phyloP scores from a whole-genome alignment of 2,329 filamentous ascomycete species.

The Pochonia chlamydosporia region DNA sequence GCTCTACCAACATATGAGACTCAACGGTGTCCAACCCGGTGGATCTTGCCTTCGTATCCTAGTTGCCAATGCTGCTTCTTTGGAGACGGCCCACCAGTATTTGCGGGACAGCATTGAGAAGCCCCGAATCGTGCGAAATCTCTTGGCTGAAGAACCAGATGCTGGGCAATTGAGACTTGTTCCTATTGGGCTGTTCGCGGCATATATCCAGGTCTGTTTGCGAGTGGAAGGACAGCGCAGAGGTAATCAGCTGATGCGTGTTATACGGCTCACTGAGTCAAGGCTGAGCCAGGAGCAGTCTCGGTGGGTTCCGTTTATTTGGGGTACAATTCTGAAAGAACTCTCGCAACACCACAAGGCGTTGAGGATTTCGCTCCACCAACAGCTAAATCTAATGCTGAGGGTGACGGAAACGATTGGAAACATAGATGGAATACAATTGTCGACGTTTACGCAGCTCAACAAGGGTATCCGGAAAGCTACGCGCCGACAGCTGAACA shows the following conservation, averaged over 20 bases:
- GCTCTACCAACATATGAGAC: slow-evolving; percentile 55
- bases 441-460: slow-evolving; percentile 15
- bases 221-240: slow-evolving; percentile 14
- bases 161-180: slow-evolving; percentile 17
- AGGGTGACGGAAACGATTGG: slow-evolving; percentile 23
- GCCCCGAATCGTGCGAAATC: slow-evolving; percentile 6
- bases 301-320: slow-evolving; percentile 24
- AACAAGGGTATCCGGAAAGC: slow-evolving; percentile 16
- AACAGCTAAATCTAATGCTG: slow-evolving; percentile 24
- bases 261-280: slow-evolving; percentile 22
- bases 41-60: slow-evolving; percentile 49
- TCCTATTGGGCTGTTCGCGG: slow-evolving; percentile 34
- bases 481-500: slow-evolving; percentile 16
- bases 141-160: slow-evolving; percentile 19
- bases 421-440: slow-evolving; percentile 15
- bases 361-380: slow-evolving; percentile 20
- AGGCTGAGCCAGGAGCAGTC: slow-evolving; percentile 18
- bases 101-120: slow-evolving; percentile 36
- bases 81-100: slow-evolving; percentile 43
- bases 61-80: slow-evolving; percentile 43
- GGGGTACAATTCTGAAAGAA: slow-evolving; percentile 28
- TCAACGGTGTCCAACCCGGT: slow-evolving; percentile 39
- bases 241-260: slow-evolving; percentile 23
- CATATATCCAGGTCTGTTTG: slow-evolving; percentile 38
- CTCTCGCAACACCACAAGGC: slow-evolving; percentile 22